Percentiles rank a stretch among this genome's conserved stretches.
phyloP scores from a whole-genome alignment of 2,329 filamentous ascomycete species.

The Cladosporium sp. region DNA sequence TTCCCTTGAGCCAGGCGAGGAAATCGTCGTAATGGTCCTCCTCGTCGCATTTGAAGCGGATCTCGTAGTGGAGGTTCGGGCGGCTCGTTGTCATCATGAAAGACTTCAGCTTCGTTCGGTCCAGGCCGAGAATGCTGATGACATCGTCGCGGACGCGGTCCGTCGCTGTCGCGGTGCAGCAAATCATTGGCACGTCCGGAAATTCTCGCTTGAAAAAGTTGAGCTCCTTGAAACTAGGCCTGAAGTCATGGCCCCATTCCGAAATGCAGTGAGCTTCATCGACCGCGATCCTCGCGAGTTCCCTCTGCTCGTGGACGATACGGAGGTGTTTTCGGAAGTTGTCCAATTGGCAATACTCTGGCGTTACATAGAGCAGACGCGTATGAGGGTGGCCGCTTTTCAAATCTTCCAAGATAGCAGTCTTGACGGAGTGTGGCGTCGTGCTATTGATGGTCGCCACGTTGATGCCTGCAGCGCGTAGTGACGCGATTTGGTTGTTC shows the following conservation, averaged over 20 bases:
- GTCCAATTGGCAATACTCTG: slow-evolving; percentile 74
- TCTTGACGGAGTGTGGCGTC: slow-evolving; percentile 59
- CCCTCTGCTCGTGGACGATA: slow-evolving; percentile 69
- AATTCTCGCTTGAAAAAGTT: slow-evolving; percentile 79
- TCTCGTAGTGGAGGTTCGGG: slow-evolving; percentile 83
- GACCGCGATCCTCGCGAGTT: slow-evolving; percentile 81
- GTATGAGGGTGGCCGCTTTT: slow-evolving; percentile 80
- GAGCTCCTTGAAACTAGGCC: slow-evolving; percentile 82
- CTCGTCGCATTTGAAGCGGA: slow-evolving; percentile 74
- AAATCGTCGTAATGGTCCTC: slow-evolving; percentile 70
- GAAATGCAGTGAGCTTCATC: slow-evolving; percentile 97
- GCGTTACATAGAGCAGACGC: slow-evolving; percentile 85
- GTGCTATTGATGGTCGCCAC: slow-evolving; percentile 85
- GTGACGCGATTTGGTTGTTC: slow-evolving; percentile 87
- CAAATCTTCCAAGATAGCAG: slow-evolving; percentile 70
- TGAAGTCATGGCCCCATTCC: slow-evolving; percentile 97
- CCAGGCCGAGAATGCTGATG: slow-evolving; percentile 64
- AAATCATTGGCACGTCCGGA: slow-evolving; percentile 83
- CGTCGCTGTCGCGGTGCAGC: slow-evolving; percentile 87
- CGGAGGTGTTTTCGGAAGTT: slow-evolving; percentile 69
- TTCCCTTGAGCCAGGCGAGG: slow-evolving; percentile 65
- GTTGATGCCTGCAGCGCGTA: slow-evolving; percentile 66
- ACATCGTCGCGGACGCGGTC: slow-evolving; percentile 75
- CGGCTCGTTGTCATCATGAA: slow-evolving; percentile 82
- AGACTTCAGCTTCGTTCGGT: slow-evolving; percentile 56